Base-by-base conservation (phyloP, 108 stramenopile genomes). In the Skeletonema costatum region DNA sequence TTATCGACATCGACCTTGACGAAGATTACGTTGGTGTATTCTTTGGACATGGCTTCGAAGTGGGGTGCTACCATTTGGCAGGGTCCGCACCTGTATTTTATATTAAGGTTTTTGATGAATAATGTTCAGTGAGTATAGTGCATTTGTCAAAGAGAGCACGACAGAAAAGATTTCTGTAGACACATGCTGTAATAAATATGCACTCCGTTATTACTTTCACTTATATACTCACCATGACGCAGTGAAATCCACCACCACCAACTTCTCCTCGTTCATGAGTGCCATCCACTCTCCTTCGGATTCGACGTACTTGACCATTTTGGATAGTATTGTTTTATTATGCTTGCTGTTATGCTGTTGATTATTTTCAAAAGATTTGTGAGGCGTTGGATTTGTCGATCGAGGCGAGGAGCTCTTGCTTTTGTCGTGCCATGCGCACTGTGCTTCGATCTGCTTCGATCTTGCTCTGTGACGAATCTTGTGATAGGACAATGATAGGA, bases 1-100 rank as follows among this genome's bases (percentile, higher is more conserved):
- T 87, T 87, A 71, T 97, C 97, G 7, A 97, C 97, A 71, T 97
- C 97, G 8, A 96, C 90, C 81, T 97, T 95, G 75, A 92, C 88
- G 68, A 97, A 96, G 60, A 83, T 85, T 9, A 68, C 86, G 17
- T 87, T 81, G 8, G 87, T 68, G 63, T 75, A 71, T 71, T 91
- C 85, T 8, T 82, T 84, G 33, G 93, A 81, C 83, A 97, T 74
- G 48, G 83, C 61, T 60, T 90, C 91, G 68, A 94, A 95, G 60
- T 92, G 83, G 7, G 97, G 97, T 7, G 68, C 87, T 71, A 97
- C 91, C 84, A 86, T 86, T 66, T 83, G 85, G 67, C 95, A 96
- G 3, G 97, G 95, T 12, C 87, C 83, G 78, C 88, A 91, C 83
- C 83, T 84, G 42, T 46, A 31, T 21, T 56, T 66, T 30, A 11